A percentile compares a stretch with the other conserved stretches of the same genome.
These are phyloP conservation scores for Metschnikowia amazonensis DNA, from an alignment of 805 yeast genomes.

Conservation along the genomic window DNA sequence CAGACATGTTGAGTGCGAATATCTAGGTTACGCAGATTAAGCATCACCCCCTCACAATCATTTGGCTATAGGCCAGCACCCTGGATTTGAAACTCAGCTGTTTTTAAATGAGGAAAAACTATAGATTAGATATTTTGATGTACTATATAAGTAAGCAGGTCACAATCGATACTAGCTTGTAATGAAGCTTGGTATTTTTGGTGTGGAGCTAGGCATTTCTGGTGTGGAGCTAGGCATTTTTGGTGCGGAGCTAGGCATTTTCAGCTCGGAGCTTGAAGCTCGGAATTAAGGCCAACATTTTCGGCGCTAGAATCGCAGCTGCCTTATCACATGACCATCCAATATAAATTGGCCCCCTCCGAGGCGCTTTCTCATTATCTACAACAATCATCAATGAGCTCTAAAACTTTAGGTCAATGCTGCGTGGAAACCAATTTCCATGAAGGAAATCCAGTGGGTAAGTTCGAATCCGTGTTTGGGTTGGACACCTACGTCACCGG, in stretches of 20 bases:
- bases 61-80: neutral
- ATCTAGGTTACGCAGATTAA: slow-evolving; percentile 17
- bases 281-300: too few species aligned
- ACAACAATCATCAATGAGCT: slow-evolving; percentile 34
- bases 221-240: too few species aligned
- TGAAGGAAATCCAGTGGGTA: slow-evolving; percentile 51
- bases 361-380: neutral
- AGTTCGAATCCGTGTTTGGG: slow-evolving; percentile 38
- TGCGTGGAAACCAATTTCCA: slow-evolving; percentile 43
- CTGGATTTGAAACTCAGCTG: too few species aligned
- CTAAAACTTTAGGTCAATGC: slow-evolving; percentile 50
- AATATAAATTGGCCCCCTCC: too few species aligned
- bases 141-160: too few species aligned
- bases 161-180: too few species aligned
- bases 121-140: too few species aligned
- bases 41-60: neutral
- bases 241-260: too few species aligned
- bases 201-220: too few species aligned
- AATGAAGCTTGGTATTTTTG: too few species aligned
- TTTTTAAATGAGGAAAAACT: too few species aligned
- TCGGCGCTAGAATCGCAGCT: neutral
- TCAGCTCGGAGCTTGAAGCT: neutral
- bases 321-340: slow-evolving; percentile 1
- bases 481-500: slow-evolving; percentile 34
- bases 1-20: slow-evolving; percentile 46